phyloP scores from a whole-genome alignment of 352 stramenopile species.

The Hyaloperonospora brassicae region DNA sequence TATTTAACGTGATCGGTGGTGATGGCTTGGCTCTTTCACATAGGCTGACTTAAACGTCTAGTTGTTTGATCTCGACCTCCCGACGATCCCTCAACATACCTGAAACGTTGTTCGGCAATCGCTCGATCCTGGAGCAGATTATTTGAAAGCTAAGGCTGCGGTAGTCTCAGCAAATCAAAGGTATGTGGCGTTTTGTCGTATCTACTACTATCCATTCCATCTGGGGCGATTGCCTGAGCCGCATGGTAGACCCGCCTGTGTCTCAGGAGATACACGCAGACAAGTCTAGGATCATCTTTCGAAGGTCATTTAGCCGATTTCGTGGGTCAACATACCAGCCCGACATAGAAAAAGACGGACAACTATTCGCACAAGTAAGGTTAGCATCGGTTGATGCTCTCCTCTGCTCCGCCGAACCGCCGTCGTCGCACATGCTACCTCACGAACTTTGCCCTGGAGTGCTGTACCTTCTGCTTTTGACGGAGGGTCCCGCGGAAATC shows the following conservation, averaged over 20 bases:
- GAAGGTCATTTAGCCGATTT: background rate
- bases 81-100: background rate
- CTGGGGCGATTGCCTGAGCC: background rate
- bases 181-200: too few species aligned
- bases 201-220: too few species aligned
- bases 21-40: background rate
- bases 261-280: too few species aligned
- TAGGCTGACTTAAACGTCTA: background rate
- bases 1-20: background rate
- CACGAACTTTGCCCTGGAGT: background rate
- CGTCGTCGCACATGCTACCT: background rate
- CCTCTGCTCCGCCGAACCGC: background rate
- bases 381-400: background rate
- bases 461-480: conserved; percentile 4
- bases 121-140: background rate
- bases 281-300: background rate
- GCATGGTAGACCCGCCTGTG: background rate
- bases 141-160: background rate
- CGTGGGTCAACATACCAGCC: background rate
- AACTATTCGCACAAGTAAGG: background rate
- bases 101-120: background rate
- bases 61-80: too few species aligned
- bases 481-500: background rate
- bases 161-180: background rate
- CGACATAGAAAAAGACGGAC: background rate